Evolutionary conservation across 208 protist genomes (phyloP), one percentile per base, ranked within the genome.

Genomic region (Trichomonas vaginalis): DNA sequence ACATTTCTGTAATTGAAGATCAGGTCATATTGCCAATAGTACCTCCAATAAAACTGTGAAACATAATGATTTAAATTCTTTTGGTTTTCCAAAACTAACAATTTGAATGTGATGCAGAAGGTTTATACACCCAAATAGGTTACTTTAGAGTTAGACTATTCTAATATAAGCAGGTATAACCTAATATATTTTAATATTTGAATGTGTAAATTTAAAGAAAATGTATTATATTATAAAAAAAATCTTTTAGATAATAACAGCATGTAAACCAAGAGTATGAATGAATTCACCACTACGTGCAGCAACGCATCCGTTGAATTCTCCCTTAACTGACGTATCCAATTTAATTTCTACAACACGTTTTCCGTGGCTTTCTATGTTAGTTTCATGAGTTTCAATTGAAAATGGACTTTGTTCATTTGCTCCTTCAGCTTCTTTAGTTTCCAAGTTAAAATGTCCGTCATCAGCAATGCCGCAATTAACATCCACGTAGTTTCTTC

Each of bases 241-340:
- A 0, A 88, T 47, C n/a, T 21, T 88, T 88, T 88, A 88, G 32
- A 88, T 21, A 32, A n/a, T 45, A 92, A 35, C 56, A 2, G 86
- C 86, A 14, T 45, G 10, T 14, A 92, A 47, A 39, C 37, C 45
- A 3, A 92, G 17, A 27, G 40, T 51, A 51, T 92, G 86, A 27
- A 40, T 92, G 45, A 92, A 92, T 92, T 92, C 86, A 39, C 86
- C 86, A 92, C 86, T 92, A 39, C 45, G 48, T 48, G 45, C 86
- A n/a, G 86, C 45, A 48, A 92, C 27, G 4, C 40, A 92, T 35
- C 86, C 86, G 35, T 45, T 48, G 17, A 92, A 92, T 51, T 92
- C 86, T 2, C 86, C 86, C 15, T 51, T 42, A 12, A 39, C 10
- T 32, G 42, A n/a, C 17, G 86, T 42, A 3, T 23, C 37, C 6